Evolutionary conservation across 2,329 filamentous ascomycete genomes (phyloP).

Genomic region (Pyrenophora tritici-repentis): DNA sequence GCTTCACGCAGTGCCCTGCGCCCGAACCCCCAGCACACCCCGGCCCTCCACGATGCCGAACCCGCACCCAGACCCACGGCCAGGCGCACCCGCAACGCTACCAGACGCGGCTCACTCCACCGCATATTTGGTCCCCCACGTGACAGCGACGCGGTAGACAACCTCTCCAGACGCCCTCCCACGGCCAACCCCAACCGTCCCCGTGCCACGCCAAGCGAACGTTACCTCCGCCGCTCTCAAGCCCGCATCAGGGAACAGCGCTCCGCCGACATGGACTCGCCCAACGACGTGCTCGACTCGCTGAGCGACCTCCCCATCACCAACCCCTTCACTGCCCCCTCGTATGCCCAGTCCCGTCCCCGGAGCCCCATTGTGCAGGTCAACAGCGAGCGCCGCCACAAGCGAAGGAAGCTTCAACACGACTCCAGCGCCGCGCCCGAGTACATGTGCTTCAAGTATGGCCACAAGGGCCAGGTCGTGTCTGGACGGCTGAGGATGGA

Average conservation of each 20-base stretch:
- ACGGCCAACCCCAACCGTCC: constrained; percentile 35
- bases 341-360: constrained; percentile 16
- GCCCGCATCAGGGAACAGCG: constrained; percentile 37
- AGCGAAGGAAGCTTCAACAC: constrained; percentile 49
- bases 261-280: constrained; percentile 28
- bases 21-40: constrained; percentile 6
- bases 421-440: constrained; percentile 29
- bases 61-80: constrained; percentile 14
- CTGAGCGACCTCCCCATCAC: constrained; percentile 28
- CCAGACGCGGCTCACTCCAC: constrained; percentile 25
- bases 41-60: constrained; percentile 14
- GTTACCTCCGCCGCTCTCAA: constrained; percentile 43
- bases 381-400: constrained; percentile 31
- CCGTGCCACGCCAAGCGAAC: constrained; percentile 42
- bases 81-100: constrained; percentile 12
- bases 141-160: constrained; percentile 22
- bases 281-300: constrained; percentile 27
- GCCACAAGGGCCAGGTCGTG: constrained; percentile 84
- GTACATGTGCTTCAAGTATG: constrained; percentile 69
- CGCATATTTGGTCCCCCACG: constrained; percentile 29
- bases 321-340: constrained; percentile 18
- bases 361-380: constrained; percentile 32
- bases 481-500: constrained; percentile 83
- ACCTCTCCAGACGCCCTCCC: constrained; percentile 20
- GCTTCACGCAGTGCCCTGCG: constrained; percentile 14